Conservation (phyloP, 441 rosid species). For the Lepidium campestre region DNA sequence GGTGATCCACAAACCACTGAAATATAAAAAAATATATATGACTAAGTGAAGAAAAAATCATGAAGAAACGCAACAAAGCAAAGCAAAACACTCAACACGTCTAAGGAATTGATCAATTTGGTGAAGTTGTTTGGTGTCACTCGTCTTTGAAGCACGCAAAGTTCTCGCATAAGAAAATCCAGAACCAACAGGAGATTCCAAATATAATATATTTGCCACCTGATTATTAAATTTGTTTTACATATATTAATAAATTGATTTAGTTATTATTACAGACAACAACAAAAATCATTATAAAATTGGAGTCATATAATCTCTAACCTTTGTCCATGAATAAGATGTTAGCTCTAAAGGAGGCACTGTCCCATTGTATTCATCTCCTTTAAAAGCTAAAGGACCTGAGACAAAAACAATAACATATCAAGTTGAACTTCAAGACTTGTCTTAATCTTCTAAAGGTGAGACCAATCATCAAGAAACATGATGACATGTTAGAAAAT, state of each 20-base stretch:
- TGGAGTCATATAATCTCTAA: not conserved
- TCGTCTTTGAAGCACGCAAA: slow-evolving; percentile 22
- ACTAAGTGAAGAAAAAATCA: not conserved
- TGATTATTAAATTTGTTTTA: no score
- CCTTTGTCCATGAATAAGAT: slow-evolving; percentile 74
- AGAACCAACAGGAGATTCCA: slow-evolving; percentile 65
- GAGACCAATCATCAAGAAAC: not conserved
- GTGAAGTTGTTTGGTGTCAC: slow-evolving; percentile 41
- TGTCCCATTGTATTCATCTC: slow-evolving; percentile 59
- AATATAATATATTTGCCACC: slow-evolving; percentile 56
- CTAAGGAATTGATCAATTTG: slow-evolving; percentile 47
- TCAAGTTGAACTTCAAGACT: not conserved
- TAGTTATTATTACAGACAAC: not conserved
- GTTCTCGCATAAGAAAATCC: slow-evolving; percentile 62
- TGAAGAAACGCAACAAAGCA: not conserved
- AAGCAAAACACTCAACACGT: slow-evolving; percentile 31
- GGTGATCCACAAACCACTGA: slow-evolving; percentile 53
- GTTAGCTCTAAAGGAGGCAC: slow-evolving; percentile 55
- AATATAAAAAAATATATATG: no score
- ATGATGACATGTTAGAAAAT: no score
- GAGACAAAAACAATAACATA: not conserved
- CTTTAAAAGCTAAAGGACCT: slow-evolving; percentile 63
- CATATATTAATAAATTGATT: no score
- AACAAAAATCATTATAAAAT: not conserved
- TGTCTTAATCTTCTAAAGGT: not conserved